These are phyloP conservation scores for Epicoccum nigrum DNA, from an alignment of 2,329 filamentous ascomycete species.

Conservation along the genomic window DNA sequence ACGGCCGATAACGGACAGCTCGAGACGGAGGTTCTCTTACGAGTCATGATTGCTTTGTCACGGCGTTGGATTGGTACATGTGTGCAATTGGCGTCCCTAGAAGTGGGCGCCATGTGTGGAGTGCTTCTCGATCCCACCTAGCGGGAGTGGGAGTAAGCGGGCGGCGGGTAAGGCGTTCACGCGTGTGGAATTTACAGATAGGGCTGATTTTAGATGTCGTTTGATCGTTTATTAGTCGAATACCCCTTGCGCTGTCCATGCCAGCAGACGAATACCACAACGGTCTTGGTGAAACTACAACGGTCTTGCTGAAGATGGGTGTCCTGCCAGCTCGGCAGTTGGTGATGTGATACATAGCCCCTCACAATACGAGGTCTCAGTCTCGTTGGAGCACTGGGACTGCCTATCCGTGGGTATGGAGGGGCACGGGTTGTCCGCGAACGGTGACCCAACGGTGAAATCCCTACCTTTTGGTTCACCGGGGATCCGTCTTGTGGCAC, in stretches of 20 bases:
- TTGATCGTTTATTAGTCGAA: not conserved
- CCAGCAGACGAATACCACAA: not conserved
- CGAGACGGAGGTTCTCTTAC: slow-evolving; percentile 47
- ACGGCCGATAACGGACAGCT: slow-evolving; percentile 27
- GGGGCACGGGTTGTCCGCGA: slow-evolving; percentile 2
- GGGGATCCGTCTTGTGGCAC: slow-evolving; percentile 17
- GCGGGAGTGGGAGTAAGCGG: not conserved
- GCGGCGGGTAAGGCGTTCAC: slow-evolving; percentile 10
- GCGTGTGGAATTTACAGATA: not conserved
- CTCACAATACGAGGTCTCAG: slow-evolving; percentile 1
- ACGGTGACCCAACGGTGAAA: slow-evolving; percentile 5
- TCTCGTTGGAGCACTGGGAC: slow-evolving; percentile 5
- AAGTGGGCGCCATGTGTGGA: slow-evolving; percentile 2
- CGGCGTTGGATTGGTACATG: not conserved
- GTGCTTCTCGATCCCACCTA: not conserved
- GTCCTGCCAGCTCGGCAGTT: not conserved
- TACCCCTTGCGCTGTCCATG: not conserved
- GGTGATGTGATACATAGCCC: slow-evolving; percentile 7
- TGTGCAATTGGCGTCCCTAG: not conserved
- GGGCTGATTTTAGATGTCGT: not conserved
- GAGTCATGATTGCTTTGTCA: slow-evolving; percentile 37
- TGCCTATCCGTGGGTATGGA: slow-evolving; percentile 6
- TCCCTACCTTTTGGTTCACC: slow-evolving; percentile 9
- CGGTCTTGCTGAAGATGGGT: not conserved
- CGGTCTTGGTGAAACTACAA: too few species aligned